A percentile compares a stretch with the other conserved stretches of the same genome.
These are phyloP conservation scores for Orbilia quercus DNA, from an alignment of 2,329 filamentous ascomycete genomes.

Conservation along the genomic window DNA sequence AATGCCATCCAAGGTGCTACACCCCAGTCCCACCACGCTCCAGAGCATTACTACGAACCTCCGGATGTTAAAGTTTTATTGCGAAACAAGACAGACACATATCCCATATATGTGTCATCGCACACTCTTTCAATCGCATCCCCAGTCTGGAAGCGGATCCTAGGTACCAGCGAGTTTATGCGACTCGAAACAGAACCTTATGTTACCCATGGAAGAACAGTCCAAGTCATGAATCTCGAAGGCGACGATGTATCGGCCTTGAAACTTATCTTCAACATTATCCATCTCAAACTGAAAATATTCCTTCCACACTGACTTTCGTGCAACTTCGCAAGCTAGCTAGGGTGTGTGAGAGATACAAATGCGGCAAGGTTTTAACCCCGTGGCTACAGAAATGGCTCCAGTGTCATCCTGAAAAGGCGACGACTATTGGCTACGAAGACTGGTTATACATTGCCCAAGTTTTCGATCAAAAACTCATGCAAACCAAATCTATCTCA, in stretches of 20 bases:
- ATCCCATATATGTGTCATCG: conserved; percentile 10
- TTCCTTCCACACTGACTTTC: neutral
- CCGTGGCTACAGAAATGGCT: conserved; percentile 21
- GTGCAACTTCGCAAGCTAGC: conserved; percentile 1
- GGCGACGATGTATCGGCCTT: conserved; percentile 8
- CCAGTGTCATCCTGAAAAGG: conserved; percentile 10
- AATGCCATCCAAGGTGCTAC: too few relatives aligned
- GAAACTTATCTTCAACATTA: conserved; percentile 20
- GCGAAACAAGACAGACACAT: neutral
- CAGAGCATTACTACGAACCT: conserved; percentile 5
- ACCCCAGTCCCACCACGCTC: neutral
- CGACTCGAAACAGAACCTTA: conserved; percentile 1
- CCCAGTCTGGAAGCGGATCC: conserved; percentile 5
- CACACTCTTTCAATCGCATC: conserved; percentile 13
- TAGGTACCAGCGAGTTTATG: conserved; percentile 2
- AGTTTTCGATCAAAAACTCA: conserved; percentile 2
- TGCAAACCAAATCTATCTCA: conserved; percentile 5
- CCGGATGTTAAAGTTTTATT: conserved; percentile 22
- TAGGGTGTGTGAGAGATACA: conserved; percentile 4
- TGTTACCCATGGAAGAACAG: neutral
- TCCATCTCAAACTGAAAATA: conserved; percentile 3
- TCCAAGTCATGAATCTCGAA: conserved; percentile 14
- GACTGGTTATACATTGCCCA: conserved; percentile 21
- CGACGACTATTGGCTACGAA: conserved; percentile 2
- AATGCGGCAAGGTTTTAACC: conserved; percentile 9